Conservation (phyloP, 176 grass and related monocot species). For the Dendrocalamus sinicus region DNA sequence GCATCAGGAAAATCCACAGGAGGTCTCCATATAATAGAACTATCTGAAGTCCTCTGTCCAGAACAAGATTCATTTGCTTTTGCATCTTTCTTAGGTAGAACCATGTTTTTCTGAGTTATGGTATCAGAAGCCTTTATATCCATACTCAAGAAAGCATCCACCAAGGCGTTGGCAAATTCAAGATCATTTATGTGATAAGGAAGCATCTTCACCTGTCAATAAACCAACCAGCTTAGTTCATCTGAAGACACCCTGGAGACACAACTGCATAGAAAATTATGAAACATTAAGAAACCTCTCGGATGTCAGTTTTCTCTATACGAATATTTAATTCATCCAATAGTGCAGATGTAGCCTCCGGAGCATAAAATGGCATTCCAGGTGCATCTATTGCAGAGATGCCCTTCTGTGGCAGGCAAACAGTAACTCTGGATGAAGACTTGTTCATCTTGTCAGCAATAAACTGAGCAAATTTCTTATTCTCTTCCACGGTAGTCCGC, state of each 20-base stretch:
- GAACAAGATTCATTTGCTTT: conserved; percentile 36
- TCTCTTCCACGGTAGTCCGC: conserved; percentile 84
- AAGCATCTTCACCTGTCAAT: conserved; percentile 70
- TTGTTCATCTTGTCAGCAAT: conserved; percentile 95
- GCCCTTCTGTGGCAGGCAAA: conserved; percentile 82
- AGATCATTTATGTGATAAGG: conserved; percentile 93
- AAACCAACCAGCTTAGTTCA: conserved; percentile 44
- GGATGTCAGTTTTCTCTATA: conserved; percentile 63
- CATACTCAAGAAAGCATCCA: conserved; percentile 80
- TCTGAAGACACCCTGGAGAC: background rate
- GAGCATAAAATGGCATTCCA: conserved; percentile 94
- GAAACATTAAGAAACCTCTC: conserved; percentile 63
- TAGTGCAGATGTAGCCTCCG: conserved; percentile 67
- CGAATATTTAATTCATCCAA: conserved; percentile 74
- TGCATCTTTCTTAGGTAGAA: conserved; percentile 41
- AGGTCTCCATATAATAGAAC: conserved; percentile 50
- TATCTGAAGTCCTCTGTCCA: conserved; percentile 50
- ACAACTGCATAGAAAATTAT: conserved; percentile 8
- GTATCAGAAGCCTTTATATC: conserved; percentile 48
- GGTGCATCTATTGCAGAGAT: conserved; percentile 84
- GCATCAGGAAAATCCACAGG: conserved; percentile 76
- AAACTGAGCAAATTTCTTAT: conserved; percentile 82
- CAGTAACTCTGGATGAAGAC: conserved; percentile 65
- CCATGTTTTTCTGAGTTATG: conserved; percentile 28
- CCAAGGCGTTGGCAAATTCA: conserved; percentile 79